phyloP scores from a whole-genome alignment of 768 basidiomycete species.

The Mycena sanguinolenta region DNA sequence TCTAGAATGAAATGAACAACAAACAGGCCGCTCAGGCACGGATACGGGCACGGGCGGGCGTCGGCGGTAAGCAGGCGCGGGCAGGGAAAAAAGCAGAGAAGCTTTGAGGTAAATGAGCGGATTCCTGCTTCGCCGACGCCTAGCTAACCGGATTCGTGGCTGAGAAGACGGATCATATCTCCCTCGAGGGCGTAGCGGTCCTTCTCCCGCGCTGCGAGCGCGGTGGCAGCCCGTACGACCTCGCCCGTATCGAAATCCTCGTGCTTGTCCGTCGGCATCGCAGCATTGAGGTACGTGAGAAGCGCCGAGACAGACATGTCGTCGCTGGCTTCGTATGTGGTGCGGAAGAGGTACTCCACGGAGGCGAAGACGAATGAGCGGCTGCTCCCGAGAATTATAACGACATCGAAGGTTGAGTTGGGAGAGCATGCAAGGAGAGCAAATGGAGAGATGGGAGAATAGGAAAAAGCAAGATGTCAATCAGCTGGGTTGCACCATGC shows the following conservation, averaged over 20 bases:
- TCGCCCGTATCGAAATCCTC: slow-evolving; percentile 87
- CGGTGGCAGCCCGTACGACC: slow-evolving; percentile 63
- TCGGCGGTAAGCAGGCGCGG: background rate
- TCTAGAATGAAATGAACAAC: slow-evolving; percentile 10
- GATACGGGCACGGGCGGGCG: background rate
- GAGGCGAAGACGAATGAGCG: slow-evolving; percentile 72
- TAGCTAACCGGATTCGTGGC: slow-evolving; percentile 12
- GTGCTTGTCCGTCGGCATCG: slow-evolving; percentile 82
- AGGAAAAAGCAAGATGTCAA: slow-evolving; percentile 11
- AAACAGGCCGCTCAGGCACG: background rate
- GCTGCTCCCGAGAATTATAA: slow-evolving; percentile 46
- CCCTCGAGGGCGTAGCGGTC: slow-evolving; percentile 31
- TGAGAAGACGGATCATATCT: slow-evolving; percentile 27
- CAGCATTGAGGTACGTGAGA: slow-evolving; percentile 80
- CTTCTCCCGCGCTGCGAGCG: slow-evolving; percentile 29
- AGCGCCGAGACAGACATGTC: slow-evolving; percentile 79
- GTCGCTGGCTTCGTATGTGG: slow-evolving; percentile 76
- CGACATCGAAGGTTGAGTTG: slow-evolving; percentile 2
- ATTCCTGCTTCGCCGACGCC: background rate
- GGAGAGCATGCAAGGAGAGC: background rate
- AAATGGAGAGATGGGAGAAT: slow-evolving; percentile 21
- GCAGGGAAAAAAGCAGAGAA: background rate
- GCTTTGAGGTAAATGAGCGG: background rate
- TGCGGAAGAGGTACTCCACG: slow-evolving; percentile 73
- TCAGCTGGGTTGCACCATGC: background rate